Conservation (phyloP, 306 rosid species). For the Inga leiocalycina region DNA sequence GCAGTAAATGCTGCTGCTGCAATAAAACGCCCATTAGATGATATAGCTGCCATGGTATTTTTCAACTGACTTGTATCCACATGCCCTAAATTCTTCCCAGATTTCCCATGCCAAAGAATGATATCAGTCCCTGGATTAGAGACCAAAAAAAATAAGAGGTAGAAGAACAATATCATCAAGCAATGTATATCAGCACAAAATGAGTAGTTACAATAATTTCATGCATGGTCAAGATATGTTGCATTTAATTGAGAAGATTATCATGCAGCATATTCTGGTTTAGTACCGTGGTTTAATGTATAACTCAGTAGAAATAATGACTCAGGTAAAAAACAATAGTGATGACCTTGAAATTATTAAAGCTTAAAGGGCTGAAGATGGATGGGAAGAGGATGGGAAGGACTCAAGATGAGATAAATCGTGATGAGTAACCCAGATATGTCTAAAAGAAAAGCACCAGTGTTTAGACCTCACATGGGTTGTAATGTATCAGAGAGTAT, state of each 20-base stretch:
- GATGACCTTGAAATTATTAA: not conserved
- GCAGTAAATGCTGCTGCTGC: conserved; percentile 99
- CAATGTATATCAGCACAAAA: conserved; percentile 4
- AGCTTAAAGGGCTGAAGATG: not conserved
- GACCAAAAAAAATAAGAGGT: conserved; percentile 30
- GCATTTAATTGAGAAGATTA: conserved; percentile 7
- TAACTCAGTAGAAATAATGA: conserved; percentile 11
- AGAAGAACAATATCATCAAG: conserved; percentile 14
- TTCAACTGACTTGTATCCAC: conserved; percentile 96
- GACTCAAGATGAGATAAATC: not conserved
- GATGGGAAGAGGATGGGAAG: not conserved
- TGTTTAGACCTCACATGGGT: not conserved
- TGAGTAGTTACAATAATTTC: conserved; percentile 13
- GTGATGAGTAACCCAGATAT: not conserved
- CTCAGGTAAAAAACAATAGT: not conserved
- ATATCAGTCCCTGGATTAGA: conserved; percentile 81
- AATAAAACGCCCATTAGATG: conserved; percentile 97
- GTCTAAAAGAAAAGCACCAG: not conserved
- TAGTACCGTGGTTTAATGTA: not conserved
- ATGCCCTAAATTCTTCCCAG: conserved; percentile 85
- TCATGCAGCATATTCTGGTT: not conserved
- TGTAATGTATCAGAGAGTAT: not conserved
- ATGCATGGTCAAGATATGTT: conserved; percentile 2
- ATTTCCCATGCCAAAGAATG: conserved; percentile 92
- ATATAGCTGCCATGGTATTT: conserved; percentile 90